phyloP scores from a whole-genome alignment of 1,284 basidiomycete genomes.

The Papiliotrema laurentii region DNA sequence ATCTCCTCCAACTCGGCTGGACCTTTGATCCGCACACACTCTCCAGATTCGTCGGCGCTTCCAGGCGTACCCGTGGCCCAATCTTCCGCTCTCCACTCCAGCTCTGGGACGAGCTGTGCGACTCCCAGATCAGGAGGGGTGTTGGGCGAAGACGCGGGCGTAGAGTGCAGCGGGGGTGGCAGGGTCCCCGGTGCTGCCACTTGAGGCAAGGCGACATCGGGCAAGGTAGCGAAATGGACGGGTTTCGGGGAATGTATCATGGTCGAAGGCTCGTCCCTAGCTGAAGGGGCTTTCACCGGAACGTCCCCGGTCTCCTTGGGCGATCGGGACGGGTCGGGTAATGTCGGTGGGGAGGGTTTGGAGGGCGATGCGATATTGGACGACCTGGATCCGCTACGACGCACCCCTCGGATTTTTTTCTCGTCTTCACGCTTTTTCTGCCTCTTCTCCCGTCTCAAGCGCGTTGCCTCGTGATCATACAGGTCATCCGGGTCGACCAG shows the following conservation, averaged over 20 bases:
- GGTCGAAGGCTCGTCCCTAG: background rate
- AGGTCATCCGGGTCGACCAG: slow-evolving; percentile 1
- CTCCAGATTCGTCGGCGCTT: slow-evolving; percentile 8
- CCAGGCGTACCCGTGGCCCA: slow-evolving; percentile 13
- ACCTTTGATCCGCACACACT: slow-evolving; percentile 28
- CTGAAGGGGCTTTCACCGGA: background rate
- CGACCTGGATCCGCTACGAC: no score
- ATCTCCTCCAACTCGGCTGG: slow-evolving; percentile 35
- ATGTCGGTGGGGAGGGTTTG: no score
- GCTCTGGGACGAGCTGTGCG: slow-evolving; percentile 22
- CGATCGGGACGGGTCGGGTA: no score
- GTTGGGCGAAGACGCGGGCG: slow-evolving; percentile 9
- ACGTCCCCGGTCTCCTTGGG: background rate
- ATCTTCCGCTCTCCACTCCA: slow-evolving; percentile 24
- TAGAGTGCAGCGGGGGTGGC: slow-evolving; percentile 31
- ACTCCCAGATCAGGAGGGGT: slow-evolving; percentile 8
- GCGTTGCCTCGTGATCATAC: background rate
- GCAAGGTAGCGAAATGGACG: slow-evolving; percentile 3
- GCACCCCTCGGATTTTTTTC: background rate
- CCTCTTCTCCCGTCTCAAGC: background rate
- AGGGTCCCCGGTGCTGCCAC: slow-evolving; percentile 14
- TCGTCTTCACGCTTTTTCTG: background rate
- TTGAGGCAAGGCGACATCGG: slow-evolving; percentile 7
- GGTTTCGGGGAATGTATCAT: slow-evolving; percentile 9
- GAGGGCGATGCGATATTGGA: no score